phyloP scores from a whole-genome alignment of 805 yeast genomes.

The Cephaloascus albidus region DNA sequence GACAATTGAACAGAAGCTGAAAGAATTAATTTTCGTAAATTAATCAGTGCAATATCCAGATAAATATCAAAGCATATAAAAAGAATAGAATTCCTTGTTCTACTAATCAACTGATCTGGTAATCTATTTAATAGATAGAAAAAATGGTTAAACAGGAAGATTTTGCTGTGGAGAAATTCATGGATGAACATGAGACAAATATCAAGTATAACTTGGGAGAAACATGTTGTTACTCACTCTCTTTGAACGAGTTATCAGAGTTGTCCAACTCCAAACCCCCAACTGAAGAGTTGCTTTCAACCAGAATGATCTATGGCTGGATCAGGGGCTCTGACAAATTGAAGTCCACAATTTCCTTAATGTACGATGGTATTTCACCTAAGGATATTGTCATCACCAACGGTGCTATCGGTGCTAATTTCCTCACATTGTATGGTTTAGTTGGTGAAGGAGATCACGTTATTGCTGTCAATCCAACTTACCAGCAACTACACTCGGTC shows the following conservation, averaged over 20 bases:
- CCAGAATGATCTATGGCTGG: conserved; percentile 32
- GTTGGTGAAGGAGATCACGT: conserved; percentile 37
- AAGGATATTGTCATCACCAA: conserved; percentile 38
- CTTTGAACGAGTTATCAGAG: conserved; percentile 25
- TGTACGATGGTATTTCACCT: conserved; percentile 18
- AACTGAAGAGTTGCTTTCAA: conserved; percentile 9
- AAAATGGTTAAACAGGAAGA: conserved; percentile 34
- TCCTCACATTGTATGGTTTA: conserved; percentile 31
- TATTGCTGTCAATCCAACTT: conserved; percentile 37
- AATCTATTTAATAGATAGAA: no score
- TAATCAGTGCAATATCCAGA: no score
- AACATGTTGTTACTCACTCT: conserved; percentile 39
- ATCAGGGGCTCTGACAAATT: conserved; percentile 36
- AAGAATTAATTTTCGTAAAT: no score
- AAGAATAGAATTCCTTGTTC: no score
- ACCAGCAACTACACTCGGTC: conserved; percentile 39
- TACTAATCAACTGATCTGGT: no score
- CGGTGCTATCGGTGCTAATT: conserved; percentile 51
- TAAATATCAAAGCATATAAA: no score
- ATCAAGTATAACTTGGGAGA: conserved; percentile 37
- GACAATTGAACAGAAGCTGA: no score
- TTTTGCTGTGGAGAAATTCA: conserved; percentile 44
- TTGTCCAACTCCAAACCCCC: conserved; percentile 16
- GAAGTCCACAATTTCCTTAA: conserved; percentile 20
- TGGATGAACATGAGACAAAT: conserved; percentile 37